Base-by-base conservation (phyloP, 495 filamentous ascomycete genomes). In the Penicillium ochrochloron region DNA sequence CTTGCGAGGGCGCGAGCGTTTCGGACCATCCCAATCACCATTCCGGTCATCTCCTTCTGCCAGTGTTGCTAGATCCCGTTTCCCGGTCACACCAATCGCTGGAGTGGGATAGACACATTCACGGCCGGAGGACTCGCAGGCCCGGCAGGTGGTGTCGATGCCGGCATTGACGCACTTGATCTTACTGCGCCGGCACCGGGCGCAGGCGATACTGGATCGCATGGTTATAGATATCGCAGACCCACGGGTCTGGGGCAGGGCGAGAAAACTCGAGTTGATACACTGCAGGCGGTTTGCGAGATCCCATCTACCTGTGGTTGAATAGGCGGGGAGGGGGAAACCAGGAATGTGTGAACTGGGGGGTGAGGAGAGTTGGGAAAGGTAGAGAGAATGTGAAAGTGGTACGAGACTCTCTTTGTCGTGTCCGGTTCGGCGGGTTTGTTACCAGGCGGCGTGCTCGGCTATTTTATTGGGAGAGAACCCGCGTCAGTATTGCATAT, bases 161-260 rank as follows among this genome's bases (percentile, higher is more conserved):
- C 91, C 91, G 69, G 81, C 82, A 77, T 96, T 96, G 78, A 92
- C 88, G 74, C 83, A 91, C 80, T 93, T 94, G 75, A 93, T 90
- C 74, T 94, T 94, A 74, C 88, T 91, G 72, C 89, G 88, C 60
- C 91, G 86, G 79, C 91, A 94, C 56, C 87, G 83, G 62, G 85
- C 83, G 75, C 91, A 94, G 65, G 91, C 91, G 66, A 94, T 92
- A 66, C 88, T 91, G 54, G 90, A 92, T 59, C 91, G 84, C 86
- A 93, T 89, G 60, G 61, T 31, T 77, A 57, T 64, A 39, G 59
- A 55, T 19, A 25, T 34, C 41, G 70, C 66, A 71, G 72, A 73
- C 71, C 61, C 64, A 57, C 63, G 48, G 58, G 55, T 51, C 25
- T 34, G 61, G 59, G 39, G 59, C 41, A 42, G 66, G 63, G 52